These are phyloP conservation scores for Raphanus raphanistrum DNA, from an alignment of 345 rosid genomes.

Conservation along the genomic window DNA sequence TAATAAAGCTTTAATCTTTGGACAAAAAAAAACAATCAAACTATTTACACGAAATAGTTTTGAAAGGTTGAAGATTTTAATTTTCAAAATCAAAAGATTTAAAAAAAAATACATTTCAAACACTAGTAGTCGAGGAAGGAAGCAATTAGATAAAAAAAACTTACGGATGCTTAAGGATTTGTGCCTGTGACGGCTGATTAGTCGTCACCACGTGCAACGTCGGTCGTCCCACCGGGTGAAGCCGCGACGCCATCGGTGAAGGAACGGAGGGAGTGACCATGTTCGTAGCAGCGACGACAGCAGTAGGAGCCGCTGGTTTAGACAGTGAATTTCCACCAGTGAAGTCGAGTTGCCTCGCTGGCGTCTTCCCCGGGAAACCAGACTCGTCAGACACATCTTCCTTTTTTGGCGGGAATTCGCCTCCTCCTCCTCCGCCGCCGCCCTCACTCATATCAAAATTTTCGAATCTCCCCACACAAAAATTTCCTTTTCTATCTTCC, in stretches of 20 bases:
- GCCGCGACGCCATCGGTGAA: slow-evolving; percentile 25
- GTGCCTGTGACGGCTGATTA: slow-evolving; percentile 36
- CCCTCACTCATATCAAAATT: slow-evolving; percentile 61
- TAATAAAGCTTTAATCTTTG: not conserved
- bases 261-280: slow-evolving; percentile 11
- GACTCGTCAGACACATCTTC: slow-evolving; percentile 49
- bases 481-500: slow-evolving; percentile 16
- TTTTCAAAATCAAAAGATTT: slow-evolving; percentile 1
- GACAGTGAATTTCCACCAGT: slow-evolving; percentile 57
- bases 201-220: slow-evolving; percentile 30
- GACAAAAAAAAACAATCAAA: not conserved
- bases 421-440: slow-evolving; percentile 43
- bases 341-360: slow-evolving; percentile 95
- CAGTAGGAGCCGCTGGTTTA: slow-evolving; percentile 25
- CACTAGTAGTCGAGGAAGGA: not conserved
- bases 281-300: slow-evolving; percentile 13
- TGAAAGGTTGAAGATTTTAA: not conserved
- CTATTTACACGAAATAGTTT: not conserved
- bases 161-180: slow-evolving; percentile 53
- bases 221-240: slow-evolving; percentile 39
- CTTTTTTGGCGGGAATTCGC: slow-evolving; percentile 73
- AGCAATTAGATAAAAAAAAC: slow-evolving; percentile 27
- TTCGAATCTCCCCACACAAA: slow-evolving; percentile 39
- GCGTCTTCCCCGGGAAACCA: slow-evolving; percentile 62
- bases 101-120: not conserved